Base-by-base conservation (phyloP, 768 basidiomycete genomes). In the Erythrobasidium yunnanense region DNA sequence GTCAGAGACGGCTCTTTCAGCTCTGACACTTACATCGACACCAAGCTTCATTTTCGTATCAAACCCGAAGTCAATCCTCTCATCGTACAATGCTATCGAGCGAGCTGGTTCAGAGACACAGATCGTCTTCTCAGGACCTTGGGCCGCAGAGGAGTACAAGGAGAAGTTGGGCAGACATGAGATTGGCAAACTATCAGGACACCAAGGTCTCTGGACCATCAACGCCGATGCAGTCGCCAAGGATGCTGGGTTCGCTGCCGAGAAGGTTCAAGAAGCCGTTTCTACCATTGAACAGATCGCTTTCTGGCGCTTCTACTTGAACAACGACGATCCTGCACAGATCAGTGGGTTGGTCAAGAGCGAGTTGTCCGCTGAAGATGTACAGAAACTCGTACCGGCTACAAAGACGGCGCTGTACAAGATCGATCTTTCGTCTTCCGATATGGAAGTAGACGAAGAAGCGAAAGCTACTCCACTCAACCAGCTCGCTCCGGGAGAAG, bases 301-400 rank as follows among this genome's bases (percentile, higher is more conserved):
- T 0, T 88, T 96, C 80, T 77, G 96, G 73, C 81, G 88, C 57
- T 79, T 97, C 32, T 97, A 78, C 77, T 75, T 70, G 46, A 65
- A 68, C 20, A 49, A 65, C 51, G 67, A 66, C 66, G 69, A 69
- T 25, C 20, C 22, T 20, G 30, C 22, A 11, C 42, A 32, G 7
- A 57, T 73, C 65, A 66, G 67, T 57, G 30, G 60, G 53, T 62
- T 72, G 57, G 68, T 73, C 55, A 47, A 66, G 38, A 30, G 50
- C 42, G 66, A 60, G 49, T 53, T 70, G 17, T 42, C 72, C 2
- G 56, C 66, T 55, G 63, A 65, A 25, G 45, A 57, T 18, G 69
- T 72, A 60, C 67, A 65, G 55, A 69, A 68, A 46, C 52, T 72
- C 56, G 66, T 68, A 63, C 69, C 66, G 29, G 66, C 75, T 38